Evolutionary conservation across 441 rosid species (phyloP).

Genomic region (Gossypium davidsonii): DNA sequence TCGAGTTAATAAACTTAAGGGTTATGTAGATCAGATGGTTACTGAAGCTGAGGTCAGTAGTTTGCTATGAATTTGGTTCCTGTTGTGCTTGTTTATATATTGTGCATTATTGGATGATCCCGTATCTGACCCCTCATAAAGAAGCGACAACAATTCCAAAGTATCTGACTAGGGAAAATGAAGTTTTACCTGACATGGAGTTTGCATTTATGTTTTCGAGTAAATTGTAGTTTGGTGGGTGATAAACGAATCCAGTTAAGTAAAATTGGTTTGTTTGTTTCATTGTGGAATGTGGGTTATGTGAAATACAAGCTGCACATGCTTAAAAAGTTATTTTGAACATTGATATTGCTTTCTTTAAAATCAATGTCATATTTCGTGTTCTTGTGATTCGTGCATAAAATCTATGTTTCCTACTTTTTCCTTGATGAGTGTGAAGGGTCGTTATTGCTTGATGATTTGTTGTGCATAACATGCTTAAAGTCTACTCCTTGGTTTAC

Average conservation of each 20-base stretch:
- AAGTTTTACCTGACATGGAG: background rate
- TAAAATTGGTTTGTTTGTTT: background rate
- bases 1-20: constrained; percentile 74
- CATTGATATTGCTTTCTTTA: constrained; percentile 1
- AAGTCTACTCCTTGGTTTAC: background rate
- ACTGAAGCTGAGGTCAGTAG: constrained; percentile 69
- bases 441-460: background rate
- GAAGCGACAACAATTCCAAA: background rate
- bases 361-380: background rate
- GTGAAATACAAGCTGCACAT: background rate
- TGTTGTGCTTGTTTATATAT: background rate
- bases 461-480: background rate
- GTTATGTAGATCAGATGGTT: constrained; percentile 99
- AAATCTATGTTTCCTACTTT: background rate
- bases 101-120: background rate
- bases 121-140: background rate
- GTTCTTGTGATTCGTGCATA: background rate
- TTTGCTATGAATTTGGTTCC: background rate
- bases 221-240: background rate
- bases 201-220: background rate
- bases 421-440: background rate
- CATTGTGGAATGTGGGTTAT: background rate
- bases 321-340: background rate
- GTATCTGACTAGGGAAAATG: background rate
- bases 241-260: background rate